phyloP scores from a whole-genome alignment of 257 asterid species.

The Nyctanthes arbortristis region DNA sequence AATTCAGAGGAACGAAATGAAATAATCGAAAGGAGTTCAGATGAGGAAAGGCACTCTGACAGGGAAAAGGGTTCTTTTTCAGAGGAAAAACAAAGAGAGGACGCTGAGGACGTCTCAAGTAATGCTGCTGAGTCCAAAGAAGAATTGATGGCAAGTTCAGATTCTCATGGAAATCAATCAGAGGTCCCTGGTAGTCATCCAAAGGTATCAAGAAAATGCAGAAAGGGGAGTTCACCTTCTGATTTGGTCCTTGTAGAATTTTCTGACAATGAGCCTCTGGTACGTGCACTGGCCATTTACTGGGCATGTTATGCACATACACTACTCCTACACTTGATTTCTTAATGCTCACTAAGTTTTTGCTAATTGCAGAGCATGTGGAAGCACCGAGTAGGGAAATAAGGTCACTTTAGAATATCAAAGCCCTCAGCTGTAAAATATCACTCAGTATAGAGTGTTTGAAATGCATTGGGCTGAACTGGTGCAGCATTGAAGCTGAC shows the following conservation, averaged over 20 bases:
- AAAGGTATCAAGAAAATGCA: conserved; percentile 22
- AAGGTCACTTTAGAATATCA: conserved; percentile 28
- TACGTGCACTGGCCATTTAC: conserved; percentile 29
- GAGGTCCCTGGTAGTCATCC: conserved; percentile 30
- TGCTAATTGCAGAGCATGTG: conserved; percentile 66
- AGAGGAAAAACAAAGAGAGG: conserved; percentile 34
- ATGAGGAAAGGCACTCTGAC: conserved; percentile 44
- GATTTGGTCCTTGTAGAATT: conserved; percentile 47
- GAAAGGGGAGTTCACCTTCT: conserved; percentile 31
- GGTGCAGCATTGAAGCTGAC: background rate
- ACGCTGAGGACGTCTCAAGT: conserved; percentile 41
- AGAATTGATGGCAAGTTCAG: conserved; percentile 23
- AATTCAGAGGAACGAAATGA: conserved; percentile 43
- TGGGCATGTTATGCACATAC: background rate
- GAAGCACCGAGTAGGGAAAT: conserved; percentile 63
- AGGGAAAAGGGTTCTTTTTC: conserved; percentile 23
- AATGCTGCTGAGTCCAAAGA: conserved; percentile 49
- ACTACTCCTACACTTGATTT: background rate
- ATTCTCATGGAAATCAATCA: conserved; percentile 47
- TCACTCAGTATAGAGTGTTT: conserved; percentile 18
- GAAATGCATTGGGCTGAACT: conserved; percentile 16
- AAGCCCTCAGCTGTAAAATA: background rate
- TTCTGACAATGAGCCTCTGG: conserved; percentile 92
- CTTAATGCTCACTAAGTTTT: conserved; percentile 14
- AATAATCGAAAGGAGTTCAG: conserved; percentile 26